A percentile compares a stretch with the other conserved stretches of the same genome.
phyloP scores from a whole-genome alignment of 805 yeast species.

The Candida montana region DNA sequence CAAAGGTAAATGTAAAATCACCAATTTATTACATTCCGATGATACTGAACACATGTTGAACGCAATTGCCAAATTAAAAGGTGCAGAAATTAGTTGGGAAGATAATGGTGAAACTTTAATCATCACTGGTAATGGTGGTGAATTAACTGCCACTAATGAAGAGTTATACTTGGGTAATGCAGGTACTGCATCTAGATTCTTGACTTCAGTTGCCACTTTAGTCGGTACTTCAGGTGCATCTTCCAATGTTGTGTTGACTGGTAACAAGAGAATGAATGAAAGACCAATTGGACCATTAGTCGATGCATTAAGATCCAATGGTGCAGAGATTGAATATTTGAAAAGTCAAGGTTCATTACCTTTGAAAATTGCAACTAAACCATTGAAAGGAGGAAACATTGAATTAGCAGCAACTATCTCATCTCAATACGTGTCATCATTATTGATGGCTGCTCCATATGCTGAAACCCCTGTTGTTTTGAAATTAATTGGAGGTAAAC shows the following conservation, averaged over 20 bases:
- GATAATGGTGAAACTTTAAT: slow-evolving; percentile 88
- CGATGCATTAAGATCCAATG: slow-evolving; percentile 80
- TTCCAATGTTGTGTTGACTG: slow-evolving; percentile 65
- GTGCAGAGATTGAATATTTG: slow-evolving; percentile 66
- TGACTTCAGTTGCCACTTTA: slow-evolving; percentile 88
- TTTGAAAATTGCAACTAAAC: slow-evolving; percentile 63
- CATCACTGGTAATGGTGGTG: slow-evolving; percentile 81
- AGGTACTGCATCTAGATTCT: slow-evolving; percentile 94
- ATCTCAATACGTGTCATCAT: slow-evolving; percentile 94
- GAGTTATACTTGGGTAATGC: slow-evolving; percentile 92
- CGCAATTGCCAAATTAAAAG: slow-evolving; percentile 74
- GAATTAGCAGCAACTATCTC: slow-evolving; percentile 95
- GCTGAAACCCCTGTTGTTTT: slow-evolving; percentile 85
- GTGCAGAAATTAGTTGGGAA: slow-evolving; percentile 77
- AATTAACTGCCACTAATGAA: slow-evolving; percentile 54
- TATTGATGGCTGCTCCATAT: slow-evolving; percentile 96
- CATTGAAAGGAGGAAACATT: slow-evolving; percentile 84
- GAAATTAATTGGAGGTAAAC: slow-evolving; percentile 90
- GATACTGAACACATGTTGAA: slow-evolving; percentile 93
- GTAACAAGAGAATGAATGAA: slow-evolving; percentile 95
- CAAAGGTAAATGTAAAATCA: slow-evolving; percentile 73
- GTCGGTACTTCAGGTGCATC: slow-evolving; percentile 44
- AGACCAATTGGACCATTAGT: slow-evolving; percentile 96
- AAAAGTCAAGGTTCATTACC: slow-evolving; percentile 84
- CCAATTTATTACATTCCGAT: slow-evolving; percentile 88